Evolutionary conservation across 129 eudicot genomes (phyloP), one percentile per base, ranked within the genome.

Genomic region (Tagetes erecta): DNA sequence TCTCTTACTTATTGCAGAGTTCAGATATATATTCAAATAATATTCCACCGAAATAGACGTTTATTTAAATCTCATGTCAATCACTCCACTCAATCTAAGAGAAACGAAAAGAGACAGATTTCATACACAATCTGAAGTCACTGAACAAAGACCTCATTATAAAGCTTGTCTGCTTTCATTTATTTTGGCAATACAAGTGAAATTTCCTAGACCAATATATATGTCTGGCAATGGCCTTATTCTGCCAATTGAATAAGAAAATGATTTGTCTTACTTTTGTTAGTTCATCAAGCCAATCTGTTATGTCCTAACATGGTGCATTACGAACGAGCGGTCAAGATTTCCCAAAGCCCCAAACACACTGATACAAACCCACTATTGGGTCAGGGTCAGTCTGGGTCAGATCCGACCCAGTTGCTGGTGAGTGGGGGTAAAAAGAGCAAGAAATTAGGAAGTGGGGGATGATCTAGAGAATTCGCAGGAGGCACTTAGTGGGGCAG

Each of bases 271-370:
- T 47, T 46, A 47, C 14, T 35, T 49, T 51, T 20, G 2, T 13
- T 27, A 20, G 36, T 14, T 31, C 53, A 70, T 71, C 39, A 30
- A 13, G 38, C 38, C 64, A 57, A 57, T 31, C 31, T 6, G 2
- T 71, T 52, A 37, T 14, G 64, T 51, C 55, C 50, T 70, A 70
- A 70, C 74, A 70, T 50, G 35, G 51, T 40, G 67, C 5, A 55
- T 41, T 40, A 0, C 55, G 3, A 60, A 60, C 40, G 0, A 42
- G 39, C 35, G 8, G 20, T 34, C 30, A 30, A 40, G 7, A 12
- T 20, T 20, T 20, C 27, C 27, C 27, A 20, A 20, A 20, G 27
- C 27, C 27, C 27, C 27, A 20, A 20, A 20, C 27, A 20, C 27
- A 20, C 27, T 42, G 46, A 42, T 42, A 42, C 8, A 8, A 42